Conservation (phyloP, 2,329 filamentous ascomycete species). For the Pseudogymnoascus sp. region DNA sequence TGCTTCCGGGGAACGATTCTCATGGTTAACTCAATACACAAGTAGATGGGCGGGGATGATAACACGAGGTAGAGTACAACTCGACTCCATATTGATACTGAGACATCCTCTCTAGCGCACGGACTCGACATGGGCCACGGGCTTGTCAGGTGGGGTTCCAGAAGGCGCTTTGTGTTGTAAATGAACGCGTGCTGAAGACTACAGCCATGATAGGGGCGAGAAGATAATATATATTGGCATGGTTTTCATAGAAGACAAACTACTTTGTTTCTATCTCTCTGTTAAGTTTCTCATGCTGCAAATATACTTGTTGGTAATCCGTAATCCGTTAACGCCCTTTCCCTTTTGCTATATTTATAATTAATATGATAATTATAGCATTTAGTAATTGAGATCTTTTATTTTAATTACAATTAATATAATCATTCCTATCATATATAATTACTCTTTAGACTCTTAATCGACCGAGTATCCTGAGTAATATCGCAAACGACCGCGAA, state of each 20-base stretch:
- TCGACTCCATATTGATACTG: not conserved
- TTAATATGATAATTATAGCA: not conserved
- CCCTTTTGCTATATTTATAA: not conserved
- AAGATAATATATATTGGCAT: not conserved
- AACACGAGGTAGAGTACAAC: not conserved
- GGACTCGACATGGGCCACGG: not conserved
- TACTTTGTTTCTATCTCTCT: not conserved
- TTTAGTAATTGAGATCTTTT: not conserved
- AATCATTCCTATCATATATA: not conserved
- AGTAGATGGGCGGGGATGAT: not conserved
- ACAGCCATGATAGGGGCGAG: not conserved
- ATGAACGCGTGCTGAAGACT: not conserved
- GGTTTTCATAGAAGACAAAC: not conserved
- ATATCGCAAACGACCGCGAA: not conserved
- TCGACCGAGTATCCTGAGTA: not conserved
- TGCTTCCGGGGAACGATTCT: not conserved
- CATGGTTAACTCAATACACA: not conserved
- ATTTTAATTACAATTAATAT: not conserved
- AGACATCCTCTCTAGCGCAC: not conserved
- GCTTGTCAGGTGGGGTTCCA: not conserved
- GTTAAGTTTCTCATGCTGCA: not conserved
- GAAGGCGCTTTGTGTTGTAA: not conserved
- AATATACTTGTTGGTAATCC: too few relatives aligned
- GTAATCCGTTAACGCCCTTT: not conserved
- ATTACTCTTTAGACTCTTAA: not conserved